phyloP scores from a whole-genome alignment of 2,329 filamentous ascomycete genomes.

The Cladosporium sp. region DNA sequence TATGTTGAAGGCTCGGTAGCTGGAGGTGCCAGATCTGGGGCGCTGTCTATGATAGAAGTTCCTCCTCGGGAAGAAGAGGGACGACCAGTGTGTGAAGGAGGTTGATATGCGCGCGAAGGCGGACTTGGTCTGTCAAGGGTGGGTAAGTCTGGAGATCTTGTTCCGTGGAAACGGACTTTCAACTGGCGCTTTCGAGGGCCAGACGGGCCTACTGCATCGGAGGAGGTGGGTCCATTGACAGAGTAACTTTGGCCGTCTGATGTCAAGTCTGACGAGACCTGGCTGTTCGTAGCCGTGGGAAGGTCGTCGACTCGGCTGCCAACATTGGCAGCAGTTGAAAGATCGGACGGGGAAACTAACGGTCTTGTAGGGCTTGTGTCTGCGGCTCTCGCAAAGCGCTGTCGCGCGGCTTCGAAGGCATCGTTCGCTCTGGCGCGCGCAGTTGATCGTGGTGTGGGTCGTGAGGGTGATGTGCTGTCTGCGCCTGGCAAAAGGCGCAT shows the following conservation, averaged over 20 bases:
- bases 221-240: conserved; percentile 10
- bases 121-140: conserved; percentile 44
- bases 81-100: conserved; percentile 43
- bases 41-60: conserved; percentile 53
- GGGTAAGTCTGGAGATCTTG: conserved; percentile 35
- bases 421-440: conserved; percentile 20
- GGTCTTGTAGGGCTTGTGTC: conserved; percentile 18
- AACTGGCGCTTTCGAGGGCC: conserved; percentile 31
- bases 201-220: conserved; percentile 24
- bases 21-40: conserved; percentile 55
- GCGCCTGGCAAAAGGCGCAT: conserved; percentile 53
- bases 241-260: not conserved
- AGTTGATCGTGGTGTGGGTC: conserved; percentile 35
- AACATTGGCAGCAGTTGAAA: conserved; percentile 9
- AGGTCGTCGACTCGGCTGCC: conserved; percentile 3
- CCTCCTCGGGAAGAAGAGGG: conserved; percentile 47
- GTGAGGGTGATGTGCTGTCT: conserved; percentile 37
- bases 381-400: conserved; percentile 17
- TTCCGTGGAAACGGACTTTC: conserved; percentile 36
- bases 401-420: conserved; percentile 20
- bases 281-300: conserved; percentile 9
- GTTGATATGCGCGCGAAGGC: conserved; percentile 51
- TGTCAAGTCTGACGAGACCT: not conserved
- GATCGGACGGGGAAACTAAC: conserved; percentile 20
- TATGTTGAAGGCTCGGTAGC: conserved; percentile 64